Percentiles rank a stretch among this genome's conserved stretches.
Evolutionary conservation across 2,329 filamentous ascomycete species (phyloP).

Genomic region (Graphilbum ipis-grandicollis): DNA sequence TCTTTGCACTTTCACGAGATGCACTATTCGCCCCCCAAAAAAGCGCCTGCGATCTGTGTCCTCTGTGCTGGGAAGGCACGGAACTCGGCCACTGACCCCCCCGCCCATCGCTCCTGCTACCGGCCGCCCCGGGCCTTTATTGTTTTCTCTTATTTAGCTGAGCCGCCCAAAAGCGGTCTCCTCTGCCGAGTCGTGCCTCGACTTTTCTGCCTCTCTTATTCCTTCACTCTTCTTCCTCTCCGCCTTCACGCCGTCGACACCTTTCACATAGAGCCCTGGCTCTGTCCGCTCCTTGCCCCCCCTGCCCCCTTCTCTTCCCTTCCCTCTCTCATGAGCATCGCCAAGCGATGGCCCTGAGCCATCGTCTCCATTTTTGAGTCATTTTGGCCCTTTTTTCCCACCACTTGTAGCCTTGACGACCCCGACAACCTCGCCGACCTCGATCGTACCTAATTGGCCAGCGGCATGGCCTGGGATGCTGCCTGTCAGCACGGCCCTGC

Average conservation of each 20-base stretch:
- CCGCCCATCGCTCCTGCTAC: too few relatives aligned
- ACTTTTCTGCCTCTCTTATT: not conserved
- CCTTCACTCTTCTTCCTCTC: not conserved
- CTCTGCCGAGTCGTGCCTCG: too few relatives aligned
- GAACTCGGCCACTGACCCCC: too few relatives aligned
- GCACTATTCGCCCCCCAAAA: too few relatives aligned
- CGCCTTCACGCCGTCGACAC: too few relatives aligned
- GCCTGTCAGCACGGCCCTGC: not conserved
- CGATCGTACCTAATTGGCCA: not conserved
- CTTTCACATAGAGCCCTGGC: not conserved
- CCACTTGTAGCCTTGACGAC: too few relatives aligned
- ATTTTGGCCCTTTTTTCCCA: not conserved
- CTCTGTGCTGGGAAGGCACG: too few relatives aligned
- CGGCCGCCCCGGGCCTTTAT: too few relatives aligned
- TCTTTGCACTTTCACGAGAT: too few relatives aligned
- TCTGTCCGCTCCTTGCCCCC: not conserved
- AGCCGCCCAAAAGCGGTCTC: too few relatives aligned
- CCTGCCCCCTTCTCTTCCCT: not conserved
- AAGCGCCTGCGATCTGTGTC: too few relatives aligned
- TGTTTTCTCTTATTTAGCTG: too few relatives aligned
- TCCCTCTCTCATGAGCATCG: not conserved
- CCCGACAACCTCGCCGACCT: not conserved
- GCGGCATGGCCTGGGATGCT: not conserved
- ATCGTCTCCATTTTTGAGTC: not conserved
- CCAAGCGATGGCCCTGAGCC: constrained; percentile 1